Percentiles rank a stretch among this genome's conserved stretches.
Conservation (phyloP, 2,329 filamentous ascomycete species). For the Claviceps purpurea region DNA sequence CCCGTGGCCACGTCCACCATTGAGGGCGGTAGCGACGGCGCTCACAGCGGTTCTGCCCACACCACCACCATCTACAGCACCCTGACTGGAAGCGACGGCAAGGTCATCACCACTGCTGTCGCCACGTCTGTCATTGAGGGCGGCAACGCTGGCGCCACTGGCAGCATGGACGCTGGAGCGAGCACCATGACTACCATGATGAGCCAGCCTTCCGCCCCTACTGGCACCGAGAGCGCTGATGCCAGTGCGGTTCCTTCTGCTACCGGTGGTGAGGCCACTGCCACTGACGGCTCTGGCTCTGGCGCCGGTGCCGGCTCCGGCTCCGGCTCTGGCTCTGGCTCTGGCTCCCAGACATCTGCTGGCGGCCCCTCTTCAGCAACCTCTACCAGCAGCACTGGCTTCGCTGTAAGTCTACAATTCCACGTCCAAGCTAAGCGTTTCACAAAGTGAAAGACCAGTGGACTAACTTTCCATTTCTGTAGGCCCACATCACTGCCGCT, state of each 20-base stretch:
- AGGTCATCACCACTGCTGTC: conserved; percentile 14
- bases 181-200: conserved; percentile 17
- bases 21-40: conserved; percentile 10
- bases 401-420: conserved; percentile 16
- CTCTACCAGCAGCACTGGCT: conserved; percentile 10
- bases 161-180: conserved; percentile 11
- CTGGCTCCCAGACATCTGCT: background rate
- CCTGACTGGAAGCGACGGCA: conserved; percentile 18
- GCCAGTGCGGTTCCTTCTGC: background rate
- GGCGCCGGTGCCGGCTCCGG: background rate
- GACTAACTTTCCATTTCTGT: background rate
- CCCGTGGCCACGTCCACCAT: conserved; percentile 24
- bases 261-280: conserved; percentile 6
- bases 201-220: background rate
- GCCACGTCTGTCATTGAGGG: background rate
- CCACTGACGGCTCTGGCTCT: conserved; percentile 4
- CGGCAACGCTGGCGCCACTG: conserved; percentile 4
- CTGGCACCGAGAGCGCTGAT: background rate
- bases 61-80: conserved; percentile 25
- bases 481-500: conserved; percentile 30
- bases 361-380: background rate
- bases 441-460: background rate
- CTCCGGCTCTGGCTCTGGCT: conserved; percentile 3
- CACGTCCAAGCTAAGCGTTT: too few species aligned
- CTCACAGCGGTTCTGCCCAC: background rate